These are phyloP conservation scores for Cadophora luteo-olivacea DNA, from an alignment of 2,329 filamentous ascomycete species.

Conservation along the genomic window DNA sequence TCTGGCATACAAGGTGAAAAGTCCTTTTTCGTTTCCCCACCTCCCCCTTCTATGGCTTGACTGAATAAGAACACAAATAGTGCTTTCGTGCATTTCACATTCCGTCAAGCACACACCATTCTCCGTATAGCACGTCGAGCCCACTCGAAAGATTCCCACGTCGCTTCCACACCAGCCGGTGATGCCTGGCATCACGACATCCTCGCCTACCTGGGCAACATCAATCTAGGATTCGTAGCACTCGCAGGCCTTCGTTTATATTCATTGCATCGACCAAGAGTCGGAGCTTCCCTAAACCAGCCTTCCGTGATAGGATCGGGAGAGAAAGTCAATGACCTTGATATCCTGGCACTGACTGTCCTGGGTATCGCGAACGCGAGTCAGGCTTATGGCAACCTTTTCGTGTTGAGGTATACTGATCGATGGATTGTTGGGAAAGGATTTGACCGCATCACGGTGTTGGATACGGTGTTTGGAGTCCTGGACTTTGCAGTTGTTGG, in stretches of 20 bases:
- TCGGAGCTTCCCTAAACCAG: neutral
- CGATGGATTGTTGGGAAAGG: conserved; percentile 14
- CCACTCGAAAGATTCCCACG: conserved; percentile 1
- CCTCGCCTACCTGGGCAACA: conserved; percentile 17
- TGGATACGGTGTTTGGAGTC: conserved; percentile 20
- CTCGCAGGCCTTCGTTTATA: conserved; percentile 14
- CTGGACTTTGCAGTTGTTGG: conserved; percentile 11
- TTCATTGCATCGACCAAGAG: neutral
- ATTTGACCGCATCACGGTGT: conserved; percentile 19
- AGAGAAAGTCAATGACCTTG: conserved; percentile 1
- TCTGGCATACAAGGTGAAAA: conserved; percentile 20
- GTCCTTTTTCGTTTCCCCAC: too few species aligned
- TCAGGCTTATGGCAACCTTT: conserved; percentile 16
- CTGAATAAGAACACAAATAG: neutral
- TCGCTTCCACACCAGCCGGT: conserved; percentile 11
- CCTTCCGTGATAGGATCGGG: neutral
- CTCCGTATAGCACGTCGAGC: neutral
- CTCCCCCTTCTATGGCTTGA: neutral
- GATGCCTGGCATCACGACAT: conserved; percentile 20
- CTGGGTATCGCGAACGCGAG: conserved; percentile 19
- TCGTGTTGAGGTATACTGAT: conserved; percentile 1
- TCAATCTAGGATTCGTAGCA: conserved; percentile 10
- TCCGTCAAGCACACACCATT: conserved; percentile 14
- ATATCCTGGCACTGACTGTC: conserved; percentile 22
- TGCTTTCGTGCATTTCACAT: conserved; percentile 19